A percentile compares a stretch with the other conserved stretches of the same genome.
These are phyloP conservation scores for Graphium sp. DNA, from an alignment of 2,329 filamentous ascomycete species.

Conservation along the genomic window DNA sequence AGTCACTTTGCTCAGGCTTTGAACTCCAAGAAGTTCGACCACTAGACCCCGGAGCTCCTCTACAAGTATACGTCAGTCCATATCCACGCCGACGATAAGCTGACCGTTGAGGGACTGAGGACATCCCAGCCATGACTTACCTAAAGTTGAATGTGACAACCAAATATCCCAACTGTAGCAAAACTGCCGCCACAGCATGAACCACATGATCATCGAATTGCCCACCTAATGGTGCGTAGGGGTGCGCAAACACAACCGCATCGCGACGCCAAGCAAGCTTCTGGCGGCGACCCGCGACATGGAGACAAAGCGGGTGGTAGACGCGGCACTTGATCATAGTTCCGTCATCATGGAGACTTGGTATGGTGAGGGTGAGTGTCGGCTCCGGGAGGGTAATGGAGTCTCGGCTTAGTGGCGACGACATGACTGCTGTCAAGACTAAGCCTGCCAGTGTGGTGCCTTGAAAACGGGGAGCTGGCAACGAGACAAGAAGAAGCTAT, in stretches of 20 bases:
- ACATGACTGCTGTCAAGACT: too few species aligned
- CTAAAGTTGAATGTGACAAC: constrained; percentile 88
- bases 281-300: constrained; percentile 12
- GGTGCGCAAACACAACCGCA: constrained; percentile 62
- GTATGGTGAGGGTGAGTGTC: constrained; percentile 48
- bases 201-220: constrained; percentile 72
- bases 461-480: too few species aligned
- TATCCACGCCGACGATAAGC: too few species aligned
- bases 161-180: constrained; percentile 55
- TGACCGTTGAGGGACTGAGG: too few species aligned
- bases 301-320: constrained; percentile 47
- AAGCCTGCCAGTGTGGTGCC: too few species aligned
- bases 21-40: constrained; percentile 80
- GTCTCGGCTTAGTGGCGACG: too few species aligned
- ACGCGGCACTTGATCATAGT: constrained; percentile 64
- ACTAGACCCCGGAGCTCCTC: constrained; percentile 58
- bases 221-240: constrained; percentile 78
- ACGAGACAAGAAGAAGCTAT: too few species aligned
- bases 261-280: constrained; percentile 26
- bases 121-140: too few species aligned
- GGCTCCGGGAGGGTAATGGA: constrained; percentile 2
- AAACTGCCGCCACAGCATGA: constrained; percentile 40
- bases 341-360: constrained; percentile 70
- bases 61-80: constrained; percentile 18
- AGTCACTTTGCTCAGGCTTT: constrained; percentile 66